Base-by-base conservation (phyloP, 116 monocot species). In the Posidonia oceanica region DNA sequence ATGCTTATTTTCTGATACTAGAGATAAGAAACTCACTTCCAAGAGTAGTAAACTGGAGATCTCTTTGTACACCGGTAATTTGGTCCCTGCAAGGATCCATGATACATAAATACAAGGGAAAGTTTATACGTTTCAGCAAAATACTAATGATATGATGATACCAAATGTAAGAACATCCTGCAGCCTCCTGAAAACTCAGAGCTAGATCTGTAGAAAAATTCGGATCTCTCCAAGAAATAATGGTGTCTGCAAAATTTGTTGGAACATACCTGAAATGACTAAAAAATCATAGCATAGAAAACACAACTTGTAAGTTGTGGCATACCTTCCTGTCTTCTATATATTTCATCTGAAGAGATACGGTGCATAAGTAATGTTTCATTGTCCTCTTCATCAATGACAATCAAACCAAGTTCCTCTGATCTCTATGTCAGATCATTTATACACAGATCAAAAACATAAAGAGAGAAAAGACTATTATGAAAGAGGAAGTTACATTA, bases 91-190 rank as follows among this genome's bases (percentile, higher is more conserved):
- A 79, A 61, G 37, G 72, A 75, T 64, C 18, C 21, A 75, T 56
- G 38, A 18, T n/a, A 58, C 40, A 20, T 5, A 61, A 51, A 71
- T 22, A 54, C 11, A 40, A 65, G 20, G 0, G 7, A 0, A 23
- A 72, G 8, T 56, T 38, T 5, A 44, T 63, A 38, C 17, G 52
- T 55, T 70, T 18, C 41, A 40, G 29, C 56, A 63, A 18, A 67
- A 52, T 23, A 68, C 36, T 13, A 14, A 22, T 55, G 18, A 59
- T 7, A 59, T 54, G 53, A 56, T 37, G 60, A 16, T 76, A 89
- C 89, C 90, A 90, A 77, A 90, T 84, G 54, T 80, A 86, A 61
- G 86, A 84, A 74, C 90, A 90, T 56, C 82, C 86, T 14, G 74
- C 71, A 64, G 90, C 73, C 63, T 84, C 86, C 63, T 82, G 80